phyloP scores from a whole-genome alignment of 257 asterid species.

The Primulina tabacum region DNA sequence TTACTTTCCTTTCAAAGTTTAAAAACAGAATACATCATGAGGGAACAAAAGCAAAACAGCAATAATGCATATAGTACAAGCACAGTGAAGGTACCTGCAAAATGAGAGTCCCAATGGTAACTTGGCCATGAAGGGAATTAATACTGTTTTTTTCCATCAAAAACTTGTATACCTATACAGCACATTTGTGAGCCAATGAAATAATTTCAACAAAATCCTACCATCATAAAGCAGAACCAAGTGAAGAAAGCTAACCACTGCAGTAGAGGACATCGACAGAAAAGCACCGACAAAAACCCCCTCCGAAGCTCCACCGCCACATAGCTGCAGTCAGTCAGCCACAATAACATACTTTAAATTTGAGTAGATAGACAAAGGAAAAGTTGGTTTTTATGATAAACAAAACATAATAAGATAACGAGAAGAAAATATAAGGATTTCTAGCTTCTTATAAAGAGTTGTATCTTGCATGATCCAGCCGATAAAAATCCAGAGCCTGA shows the following conservation, averaged over 20 bases:
- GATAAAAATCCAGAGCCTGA: too few species aligned
- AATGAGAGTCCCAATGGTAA: slow-evolving; percentile 91
- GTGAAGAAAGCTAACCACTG: slow-evolving; percentile 66
- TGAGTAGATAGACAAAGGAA: slow-evolving; percentile 12
- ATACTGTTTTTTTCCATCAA: slow-evolving; percentile 85
- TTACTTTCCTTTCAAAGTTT: slow-evolving; percentile 8
- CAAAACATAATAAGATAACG: background rate
- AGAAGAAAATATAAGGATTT: background rate
- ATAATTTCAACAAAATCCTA: background rate
- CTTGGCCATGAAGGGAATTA: slow-evolving; percentile 94
- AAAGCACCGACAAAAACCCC: slow-evolving; percentile 94
- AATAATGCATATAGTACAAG: slow-evolving; percentile 17
- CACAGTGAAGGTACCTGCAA: slow-evolving; percentile 64
- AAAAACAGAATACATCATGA: background rate
- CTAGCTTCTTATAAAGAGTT: background rate
- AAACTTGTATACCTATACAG: slow-evolving; percentile 50
- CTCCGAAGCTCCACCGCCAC: slow-evolving; percentile 94
- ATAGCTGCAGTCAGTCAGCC: slow-evolving; percentile 57
- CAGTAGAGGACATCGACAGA: slow-evolving; percentile 98
- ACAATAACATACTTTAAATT: slow-evolving; percentile 20
- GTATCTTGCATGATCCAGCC: background rate
- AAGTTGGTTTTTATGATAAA: background rate
- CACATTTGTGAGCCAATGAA: slow-evolving; percentile 9
- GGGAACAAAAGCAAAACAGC: slow-evolving; percentile 13
- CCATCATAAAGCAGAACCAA: slow-evolving; percentile 23